Base-by-base conservation (phyloP, 192 early-diverging fungal species). In the Backusella tuberculispora region DNA sequence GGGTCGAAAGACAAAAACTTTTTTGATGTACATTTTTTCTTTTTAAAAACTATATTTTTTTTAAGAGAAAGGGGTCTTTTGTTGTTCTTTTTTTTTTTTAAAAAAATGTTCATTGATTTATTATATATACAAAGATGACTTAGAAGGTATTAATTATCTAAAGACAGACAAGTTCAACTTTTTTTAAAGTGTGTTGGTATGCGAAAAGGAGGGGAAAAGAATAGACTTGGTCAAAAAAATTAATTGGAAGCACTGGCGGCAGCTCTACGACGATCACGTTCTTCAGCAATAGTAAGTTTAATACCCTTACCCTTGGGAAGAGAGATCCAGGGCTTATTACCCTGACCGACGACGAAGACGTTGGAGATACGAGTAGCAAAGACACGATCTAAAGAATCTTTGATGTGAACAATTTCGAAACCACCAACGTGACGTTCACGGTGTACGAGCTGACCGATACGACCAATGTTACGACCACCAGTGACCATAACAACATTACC, bases 381-480 rank as follows among this genome's bases (percentile, higher is more conserved):
- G 79, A 91, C 86, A 83, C 94, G 93, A 83, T 97, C 97, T 68
- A 91, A 85, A 47, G 94, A 86, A 81, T 99, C 98, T 95, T 99
- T 99, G 86, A 99, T 89, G 88, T 99, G 97, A 75, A 99, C 92
- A 84, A 99, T 97, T 82, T 99, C 97, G 85, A 98, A 98, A 82
- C 97, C 95, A 76, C 96, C 95, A 80, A 93, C 87, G 92, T 98
- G 98, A 81, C 93, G 91, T 87, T 99, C 98, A 85, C 94, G 91
- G 92, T 97, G 94, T 76, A 91, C 95, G 83, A 99, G 92, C 77
- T 94, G 86, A 88, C 98, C 98, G 76, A 98, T 92, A 88, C 97
- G 95, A 71, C 97, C 98, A 90, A 97, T 96, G 90, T 98, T 98
- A 79, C 94, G 94, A 78, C 98, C 98, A 78, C 98, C 98, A 73